Base-by-base conservation (phyloP, 2,329 filamentous ascomycete genomes). In the Phyllosticta citrichinensis region DNA sequence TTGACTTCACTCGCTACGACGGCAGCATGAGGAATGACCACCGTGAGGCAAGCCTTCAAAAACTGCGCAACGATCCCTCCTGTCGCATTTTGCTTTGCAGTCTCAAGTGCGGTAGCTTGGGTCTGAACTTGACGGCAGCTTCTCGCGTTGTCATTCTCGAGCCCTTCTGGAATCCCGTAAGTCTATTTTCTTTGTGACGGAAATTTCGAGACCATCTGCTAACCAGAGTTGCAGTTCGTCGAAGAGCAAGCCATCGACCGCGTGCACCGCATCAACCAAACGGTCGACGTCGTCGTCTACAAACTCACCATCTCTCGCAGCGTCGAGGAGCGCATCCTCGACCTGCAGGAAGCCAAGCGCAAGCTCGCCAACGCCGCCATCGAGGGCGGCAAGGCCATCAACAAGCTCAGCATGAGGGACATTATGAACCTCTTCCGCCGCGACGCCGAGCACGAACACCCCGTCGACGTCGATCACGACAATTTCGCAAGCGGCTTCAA, bases 241-340 rank as follows among this genome's bases (percentile, higher is more conserved):
- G 94, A 99, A 78, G 94, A 99, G 73, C 94, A 99, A 79, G 94
- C 94, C 56, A 99, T 99, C 67, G 94, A 99, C 74, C 91, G 94
- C 60, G 94, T 99, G 25, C 94, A 99, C 72, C 91, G 94, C n/a
- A 87, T 99, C 58, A 97, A 96, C 51, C 94, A 99, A 75, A 97
- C 91, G 1, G 82, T 93, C 51, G 92, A 97, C 70, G 94, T 99
- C 35, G 85, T 93, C 61, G 91, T 99, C 64, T 99, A 96, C 80
- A 95, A 94, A 69, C 84, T 99, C 68, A 96, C 91, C 2, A 87
- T 99, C 63, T 83, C 84, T 65, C 82, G 87, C 66, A 92, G 88
- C 0, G 93, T 99, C 61, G 94, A 99, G 78, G 91, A 93, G 74
- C 86, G 92, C 62, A 99, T 99, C 68, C 79, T 97, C n/a, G 90